Percentiles rank a stretch among this genome's conserved stretches.
These are phyloP conservation scores for Fraxinus cuspidata DNA, from an alignment of 257 asterid species.

Conservation along the genomic window DNA sequence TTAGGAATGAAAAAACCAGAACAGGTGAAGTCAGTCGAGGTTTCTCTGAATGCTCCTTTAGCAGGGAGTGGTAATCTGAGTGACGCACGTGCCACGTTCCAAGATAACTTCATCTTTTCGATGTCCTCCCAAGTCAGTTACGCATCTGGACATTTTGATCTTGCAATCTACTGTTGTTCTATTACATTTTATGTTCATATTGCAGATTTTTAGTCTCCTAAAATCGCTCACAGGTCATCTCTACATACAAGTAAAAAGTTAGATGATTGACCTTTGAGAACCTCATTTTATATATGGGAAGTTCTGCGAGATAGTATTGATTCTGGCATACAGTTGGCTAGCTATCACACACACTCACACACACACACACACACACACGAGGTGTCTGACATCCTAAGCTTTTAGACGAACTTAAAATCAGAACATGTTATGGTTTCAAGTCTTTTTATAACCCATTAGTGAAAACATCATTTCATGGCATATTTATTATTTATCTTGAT, in stretches of 20 bases:
- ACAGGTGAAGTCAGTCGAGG: slow-evolving; percentile 41
- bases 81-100: slow-evolving; percentile 57
- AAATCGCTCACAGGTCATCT: too few relatives aligned
- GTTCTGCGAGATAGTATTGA: slow-evolving; percentile 21
- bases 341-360: too few relatives aligned
- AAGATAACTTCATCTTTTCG: slow-evolving; percentile 57
- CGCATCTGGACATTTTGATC: slow-evolving; percentile 42
- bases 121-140: slow-evolving; percentile 53
- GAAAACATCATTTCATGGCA: too few relatives aligned
- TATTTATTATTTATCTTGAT: too few relatives aligned
- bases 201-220: not conserved
- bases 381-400: too few relatives aligned
- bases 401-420: too few relatives aligned
- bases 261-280: slow-evolving; percentile 18
- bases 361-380: too few relatives aligned
- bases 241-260: not conserved
- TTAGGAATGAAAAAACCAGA: slow-evolving; percentile 57
- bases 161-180: slow-evolving; percentile 53
- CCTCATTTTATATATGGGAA: slow-evolving; percentile 18
- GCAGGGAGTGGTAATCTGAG: slow-evolving; percentile 51
- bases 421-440: too few relatives aligned
- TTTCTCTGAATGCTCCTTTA: slow-evolving; percentile 51
- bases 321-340: too few relatives aligned
- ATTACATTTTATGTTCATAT: not conserved
- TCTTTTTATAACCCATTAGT: too few relatives aligned